A percentile compares a stretch with the other conserved stretches of the same genome.
These are phyloP conservation scores for Talaromyces borbonicus DNA, from an alignment of 495 filamentous ascomycete genomes.

Conservation along the genomic window DNA sequence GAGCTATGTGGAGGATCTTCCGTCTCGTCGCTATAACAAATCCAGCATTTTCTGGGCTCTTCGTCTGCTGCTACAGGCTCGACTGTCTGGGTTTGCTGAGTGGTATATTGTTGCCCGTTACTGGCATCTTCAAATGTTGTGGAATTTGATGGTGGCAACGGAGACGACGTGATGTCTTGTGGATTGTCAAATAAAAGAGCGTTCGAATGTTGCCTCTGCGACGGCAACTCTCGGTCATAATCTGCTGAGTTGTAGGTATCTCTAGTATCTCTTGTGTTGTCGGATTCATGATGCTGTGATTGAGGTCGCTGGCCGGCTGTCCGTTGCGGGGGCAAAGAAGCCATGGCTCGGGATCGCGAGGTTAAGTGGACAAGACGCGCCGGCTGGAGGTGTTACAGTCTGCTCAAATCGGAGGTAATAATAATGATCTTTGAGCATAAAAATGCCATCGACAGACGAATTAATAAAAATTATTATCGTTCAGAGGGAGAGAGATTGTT, in stretches of 20 bases:
- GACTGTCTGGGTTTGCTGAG: background rate
- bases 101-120: background rate
- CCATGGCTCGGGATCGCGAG: slow-evolving; percentile 18
- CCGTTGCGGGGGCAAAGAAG: slow-evolving; percentile 25
- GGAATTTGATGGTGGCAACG: slow-evolving; percentile 1
- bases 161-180: slow-evolving; percentile 11
- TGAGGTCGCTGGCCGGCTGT: slow-evolving; percentile 22
- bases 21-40: slow-evolving; percentile 79
- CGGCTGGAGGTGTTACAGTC: background rate
- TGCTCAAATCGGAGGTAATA: background rate
- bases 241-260: background rate
- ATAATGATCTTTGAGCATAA: background rate
- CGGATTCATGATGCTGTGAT: slow-evolving; percentile 8
- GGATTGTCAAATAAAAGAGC: slow-evolving; percentile 34
- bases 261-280: background rate
- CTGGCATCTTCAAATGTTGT: slow-evolving; percentile 6
- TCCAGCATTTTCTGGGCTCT: slow-evolving; percentile 73
- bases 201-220: slow-evolving; percentile 25
- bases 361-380: too few relatives aligned
- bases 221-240: background rate
- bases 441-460: background rate
- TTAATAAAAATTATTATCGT: background rate
- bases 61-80: slow-evolving; percentile 6
- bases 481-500: slow-evolving; percentile 1
- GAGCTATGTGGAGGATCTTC: slow-evolving; percentile 56